A percentile compares a stretch with the other conserved stretches of the same genome.
These are phyloP conservation scores for Cyphellophora attinorum DNA, from an alignment of 2,329 filamentous ascomycete species.

Conservation along the genomic window DNA sequence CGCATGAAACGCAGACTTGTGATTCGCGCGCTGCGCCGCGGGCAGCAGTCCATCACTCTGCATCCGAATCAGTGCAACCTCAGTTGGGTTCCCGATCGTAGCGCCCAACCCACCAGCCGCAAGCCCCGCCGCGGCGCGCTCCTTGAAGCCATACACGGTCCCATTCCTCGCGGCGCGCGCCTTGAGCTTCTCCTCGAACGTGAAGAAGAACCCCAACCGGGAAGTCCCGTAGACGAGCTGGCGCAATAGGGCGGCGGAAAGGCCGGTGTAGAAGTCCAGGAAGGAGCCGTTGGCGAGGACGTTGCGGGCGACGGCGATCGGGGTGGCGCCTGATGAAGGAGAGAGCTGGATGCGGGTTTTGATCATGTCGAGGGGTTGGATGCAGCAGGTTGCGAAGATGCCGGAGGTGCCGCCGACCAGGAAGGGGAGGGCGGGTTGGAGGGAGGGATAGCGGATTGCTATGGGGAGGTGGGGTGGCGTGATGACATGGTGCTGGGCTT, in stretches of 20 bases:
- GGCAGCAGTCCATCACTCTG: constrained; percentile 91
- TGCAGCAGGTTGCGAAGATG: constrained; percentile 83
- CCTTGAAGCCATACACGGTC: constrained; percentile 65
- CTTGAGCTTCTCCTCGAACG: constrained; percentile 69
- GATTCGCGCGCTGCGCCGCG: constrained; percentile 73
- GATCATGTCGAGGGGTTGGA: constrained; percentile 97
- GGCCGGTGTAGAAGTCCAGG: constrained; percentile 82
- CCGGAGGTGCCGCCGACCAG: constrained; percentile 83
- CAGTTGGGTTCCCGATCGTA: constrained; percentile 88
- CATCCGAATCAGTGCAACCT: constrained; percentile 93
- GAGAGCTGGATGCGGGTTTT: constrained; percentile 94
- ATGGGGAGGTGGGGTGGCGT: too few relatives aligned
- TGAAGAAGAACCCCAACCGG: constrained; percentile 90
- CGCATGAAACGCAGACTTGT: constrained; percentile 83
- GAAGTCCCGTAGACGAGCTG: constrained; percentile 97
- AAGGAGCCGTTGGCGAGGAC: constrained; percentile 77
- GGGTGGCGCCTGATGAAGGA: constrained; percentile 66
- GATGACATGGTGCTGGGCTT: too few relatives aligned
- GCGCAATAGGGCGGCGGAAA: constrained; percentile 79
- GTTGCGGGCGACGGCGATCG: constrained; percentile 68
- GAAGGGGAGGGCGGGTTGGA: constrained; percentile 50
- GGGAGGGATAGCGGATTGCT: too few relatives aligned
- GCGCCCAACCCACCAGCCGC: constrained; percentile 79
- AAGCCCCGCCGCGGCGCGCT: constrained; percentile 77
- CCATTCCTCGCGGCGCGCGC: constrained; percentile 60